A percentile compares a stretch with the other conserved stretches of the same genome.
phyloP scores from a whole-genome alignment of 2,329 filamentous ascomycete genomes.

The Fusarium falciforme region DNA sequence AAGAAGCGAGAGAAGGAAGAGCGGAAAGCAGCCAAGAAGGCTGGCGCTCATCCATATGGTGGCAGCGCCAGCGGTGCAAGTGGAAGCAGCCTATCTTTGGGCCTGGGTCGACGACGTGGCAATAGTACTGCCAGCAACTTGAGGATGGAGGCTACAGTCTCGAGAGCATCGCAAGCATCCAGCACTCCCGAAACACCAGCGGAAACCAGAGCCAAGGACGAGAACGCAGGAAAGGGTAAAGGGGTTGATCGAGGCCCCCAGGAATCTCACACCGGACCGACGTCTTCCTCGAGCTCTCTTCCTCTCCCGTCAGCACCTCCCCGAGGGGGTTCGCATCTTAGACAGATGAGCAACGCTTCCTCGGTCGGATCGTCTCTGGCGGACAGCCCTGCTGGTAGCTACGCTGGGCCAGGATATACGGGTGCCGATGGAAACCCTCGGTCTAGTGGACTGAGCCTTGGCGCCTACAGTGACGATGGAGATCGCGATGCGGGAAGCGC shows the following conservation, averaged over 20 bases:
- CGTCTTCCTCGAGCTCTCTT: constrained; percentile 53
- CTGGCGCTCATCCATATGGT: constrained; percentile 50
- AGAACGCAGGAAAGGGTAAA: constrained; percentile 72
- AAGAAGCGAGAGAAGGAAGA: constrained; percentile 89
- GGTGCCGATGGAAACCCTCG: constrained; percentile 58
- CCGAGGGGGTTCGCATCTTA: constrained; percentile 75
- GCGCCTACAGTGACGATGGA: constrained; percentile 58
- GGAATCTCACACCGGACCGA: constrained; percentile 40
- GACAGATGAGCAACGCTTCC: constrained; percentile 88
- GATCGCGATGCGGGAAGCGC: constrained; percentile 63
- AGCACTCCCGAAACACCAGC: constrained; percentile 39
- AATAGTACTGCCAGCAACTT: constrained; percentile 71
- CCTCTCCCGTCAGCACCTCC: constrained; percentile 63
- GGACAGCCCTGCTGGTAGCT: constrained; percentile 72
- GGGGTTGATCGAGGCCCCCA: constrained; percentile 67
- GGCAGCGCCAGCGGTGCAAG: constrained; percentile 59
- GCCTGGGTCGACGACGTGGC: constrained; percentile 67
- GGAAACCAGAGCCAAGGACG: constrained; percentile 46
- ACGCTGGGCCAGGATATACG: constrained; percentile 49
- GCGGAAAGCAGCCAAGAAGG: constrained; percentile 79
- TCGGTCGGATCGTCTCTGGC: constrained; percentile 82
- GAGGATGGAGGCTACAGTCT: constrained; percentile 65
- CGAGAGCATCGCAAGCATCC: constrained; percentile 53
- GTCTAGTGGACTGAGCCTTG: constrained; percentile 65
- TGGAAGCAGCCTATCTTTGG: constrained; percentile 73